Percentiles rank a stretch among this genome's conserved stretches.
phyloP scores from a whole-genome alignment of 2,329 filamentous ascomycete species.

The Diaporthe ampelina region DNA sequence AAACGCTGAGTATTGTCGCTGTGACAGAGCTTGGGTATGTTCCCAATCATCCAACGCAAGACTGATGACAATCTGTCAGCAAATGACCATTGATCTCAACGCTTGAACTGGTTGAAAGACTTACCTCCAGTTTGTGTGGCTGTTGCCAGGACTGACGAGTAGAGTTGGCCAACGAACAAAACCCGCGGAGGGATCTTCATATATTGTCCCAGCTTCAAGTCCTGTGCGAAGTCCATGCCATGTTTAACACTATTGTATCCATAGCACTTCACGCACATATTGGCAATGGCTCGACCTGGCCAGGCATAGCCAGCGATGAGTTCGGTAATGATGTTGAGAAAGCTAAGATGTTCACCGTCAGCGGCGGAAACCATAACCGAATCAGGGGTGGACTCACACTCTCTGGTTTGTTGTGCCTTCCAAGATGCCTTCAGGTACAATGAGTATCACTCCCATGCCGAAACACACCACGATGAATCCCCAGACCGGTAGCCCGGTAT shows the following conservation, averaged over 20 bases:
- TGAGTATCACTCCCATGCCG: slow-evolving; percentile 46
- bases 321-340: slow-evolving; percentile 52
- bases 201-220: slow-evolving; percentile 51
- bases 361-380: background rate
- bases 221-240: slow-evolving; percentile 51
- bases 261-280: slow-evolving; percentile 52
- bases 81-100: background rate
- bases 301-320: slow-evolving; percentile 50
- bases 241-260: slow-evolving; percentile 53
- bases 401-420: slow-evolving; percentile 50
- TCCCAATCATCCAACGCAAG: slow-evolving; percentile 48
- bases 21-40: slow-evolving; percentile 49
- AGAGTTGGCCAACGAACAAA: slow-evolving; percentile 52
- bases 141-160: slow-evolving; percentile 50
- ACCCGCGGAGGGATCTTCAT: slow-evolving; percentile 51
- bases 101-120: background rate
- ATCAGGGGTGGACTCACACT: slow-evolving; percentile 34
- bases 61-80: slow-evolving; percentile 29
- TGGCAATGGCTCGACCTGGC: slow-evolving; percentile 50
- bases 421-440: slow-evolving; percentile 44
- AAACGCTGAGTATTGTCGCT: slow-evolving; percentile 50
- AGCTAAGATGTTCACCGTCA: slow-evolving; percentile 34
- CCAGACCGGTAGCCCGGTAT: slow-evolving; percentile 49
- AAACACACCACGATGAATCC: slow-evolving; percentile 48
- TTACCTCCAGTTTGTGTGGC: slow-evolving; percentile 51